phyloP scores from a whole-genome alignment of 2,329 filamentous ascomycete species.

The Aspergillus texensis region DNA sequence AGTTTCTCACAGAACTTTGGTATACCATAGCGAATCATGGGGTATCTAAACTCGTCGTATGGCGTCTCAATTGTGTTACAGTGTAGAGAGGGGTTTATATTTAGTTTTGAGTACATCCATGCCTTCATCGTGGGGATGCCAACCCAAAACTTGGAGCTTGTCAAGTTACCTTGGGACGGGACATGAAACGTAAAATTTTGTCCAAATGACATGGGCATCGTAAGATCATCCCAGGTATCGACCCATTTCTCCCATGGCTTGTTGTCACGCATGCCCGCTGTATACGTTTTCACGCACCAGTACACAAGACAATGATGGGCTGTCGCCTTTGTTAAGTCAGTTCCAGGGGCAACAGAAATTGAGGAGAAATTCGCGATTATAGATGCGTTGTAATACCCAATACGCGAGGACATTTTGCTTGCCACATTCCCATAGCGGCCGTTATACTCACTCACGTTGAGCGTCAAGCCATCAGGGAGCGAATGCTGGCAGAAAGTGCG shows the following conservation, averaged over 20 bases:
- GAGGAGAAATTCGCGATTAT: background rate
- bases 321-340: background rate
- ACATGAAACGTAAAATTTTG: background rate
- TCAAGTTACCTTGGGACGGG: background rate
- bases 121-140: background rate
- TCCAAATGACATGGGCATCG: background rate
- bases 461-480: background rate
- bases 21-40: background rate
- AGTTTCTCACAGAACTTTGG: background rate
- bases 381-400: background rate
- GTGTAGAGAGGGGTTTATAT: background rate
- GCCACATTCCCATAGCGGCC: background rate
- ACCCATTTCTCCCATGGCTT: background rate
- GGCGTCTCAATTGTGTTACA: background rate
- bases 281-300: conserved; percentile 1
- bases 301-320: background rate
- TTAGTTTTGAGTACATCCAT: background rate
- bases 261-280: background rate
- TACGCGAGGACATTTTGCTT: background rate
- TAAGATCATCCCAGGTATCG: background rate
- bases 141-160: background rate
- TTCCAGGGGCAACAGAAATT: background rate
- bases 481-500: background rate
- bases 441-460: background rate
- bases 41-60: background rate